Percentiles rank a stretch among this genome's conserved stretches.
phyloP scores from a whole-genome alignment of 2,329 filamentous ascomycete genomes.

The Diaporthe sp. region DNA sequence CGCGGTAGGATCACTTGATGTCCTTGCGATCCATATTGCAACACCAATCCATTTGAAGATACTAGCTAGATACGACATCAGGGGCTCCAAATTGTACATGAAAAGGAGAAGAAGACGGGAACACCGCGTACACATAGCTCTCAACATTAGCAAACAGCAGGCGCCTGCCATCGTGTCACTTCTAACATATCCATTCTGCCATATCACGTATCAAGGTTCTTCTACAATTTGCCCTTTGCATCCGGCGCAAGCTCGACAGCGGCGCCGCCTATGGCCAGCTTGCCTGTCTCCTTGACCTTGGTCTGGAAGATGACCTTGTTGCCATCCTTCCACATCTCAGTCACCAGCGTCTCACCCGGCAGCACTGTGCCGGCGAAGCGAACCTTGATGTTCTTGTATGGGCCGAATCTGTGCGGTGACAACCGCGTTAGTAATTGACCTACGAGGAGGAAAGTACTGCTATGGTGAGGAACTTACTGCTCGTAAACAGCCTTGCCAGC shows the following conservation, averaged over 20 bases:
- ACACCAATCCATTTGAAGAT: background rate
- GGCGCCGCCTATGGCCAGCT: slow-evolving; percentile 85
- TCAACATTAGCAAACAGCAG: background rate
- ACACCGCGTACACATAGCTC: background rate
- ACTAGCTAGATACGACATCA: background rate
- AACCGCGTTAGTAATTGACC: background rate
- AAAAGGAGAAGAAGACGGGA: background rate
- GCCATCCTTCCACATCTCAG: slow-evolving; percentile 95
- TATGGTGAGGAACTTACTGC: slow-evolving; percentile 54
- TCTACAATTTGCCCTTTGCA: slow-evolving; percentile 49
- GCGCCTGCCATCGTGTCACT: background rate
- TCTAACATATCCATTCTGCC: background rate
- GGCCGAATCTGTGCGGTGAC: slow-evolving; percentile 68
- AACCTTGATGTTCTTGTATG: slow-evolving; percentile 92
- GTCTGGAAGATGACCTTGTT: slow-evolving; percentile 86
- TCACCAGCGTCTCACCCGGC: slow-evolving; percentile 90
- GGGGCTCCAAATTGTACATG: slow-evolving; percentile 7
- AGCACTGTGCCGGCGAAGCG: slow-evolving; percentile 88
- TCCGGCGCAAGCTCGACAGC: slow-evolving; percentile 78
- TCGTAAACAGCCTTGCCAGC: slow-evolving; percentile 91
- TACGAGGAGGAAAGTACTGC: background rate
- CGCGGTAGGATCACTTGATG: background rate
- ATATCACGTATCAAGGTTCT: background rate
- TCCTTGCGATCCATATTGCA: background rate
- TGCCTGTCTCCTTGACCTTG: slow-evolving; percentile 93